Percentiles rank a stretch among this genome's conserved stretches.
phyloP scores from a whole-genome alignment of 2,329 filamentous ascomycete species.

The Colletotrichum liriopes region DNA sequence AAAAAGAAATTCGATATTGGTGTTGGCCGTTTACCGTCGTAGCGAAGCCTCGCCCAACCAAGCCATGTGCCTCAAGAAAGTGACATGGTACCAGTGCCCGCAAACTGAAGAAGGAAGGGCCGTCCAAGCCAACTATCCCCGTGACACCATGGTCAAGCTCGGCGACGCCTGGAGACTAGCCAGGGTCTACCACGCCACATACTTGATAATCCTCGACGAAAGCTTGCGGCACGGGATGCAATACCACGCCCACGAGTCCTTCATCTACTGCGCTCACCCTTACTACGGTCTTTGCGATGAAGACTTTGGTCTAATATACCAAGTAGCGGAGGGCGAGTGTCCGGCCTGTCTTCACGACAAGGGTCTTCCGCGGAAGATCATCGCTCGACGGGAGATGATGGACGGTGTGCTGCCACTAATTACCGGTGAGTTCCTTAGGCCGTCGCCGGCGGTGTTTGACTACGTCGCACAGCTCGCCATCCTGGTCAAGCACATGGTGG shows the following conservation, averaged over 20 bases:
- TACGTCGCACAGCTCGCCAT: slow-evolving; percentile 13
- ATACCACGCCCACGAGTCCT: slow-evolving; percentile 8
- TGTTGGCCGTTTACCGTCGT: neutral
- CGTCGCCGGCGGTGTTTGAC: neutral
- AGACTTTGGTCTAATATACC: neutral
- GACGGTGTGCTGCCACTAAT: neutral
- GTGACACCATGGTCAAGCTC: neutral
- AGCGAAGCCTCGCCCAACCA: neutral
- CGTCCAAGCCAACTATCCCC: neutral
- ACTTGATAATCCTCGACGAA: neutral
- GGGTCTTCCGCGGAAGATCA: slow-evolving; percentile 1
- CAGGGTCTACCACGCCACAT: slow-evolving; percentile 6
- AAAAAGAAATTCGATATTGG: neutral
- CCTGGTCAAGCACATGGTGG: slow-evolving; percentile 16
- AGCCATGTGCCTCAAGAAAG: slow-evolving; percentile 7
- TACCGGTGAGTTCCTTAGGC: neutral
- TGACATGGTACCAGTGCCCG: slow-evolving; percentile 19
- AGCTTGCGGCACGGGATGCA: neutral
- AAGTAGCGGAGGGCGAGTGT: slow-evolving; percentile 9
- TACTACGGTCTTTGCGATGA: slow-evolving; percentile 5
- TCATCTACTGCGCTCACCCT: slow-evolving; percentile 10
- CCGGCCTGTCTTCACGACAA: neutral
- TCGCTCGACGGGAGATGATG: neutral
- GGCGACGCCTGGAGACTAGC: slow-evolving; percentile 4
- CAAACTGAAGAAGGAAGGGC: neutral